These are phyloP conservation scores for Cicer judaicum DNA, from an alignment of 306 rosid genomes.

Conservation along the genomic window DNA sequence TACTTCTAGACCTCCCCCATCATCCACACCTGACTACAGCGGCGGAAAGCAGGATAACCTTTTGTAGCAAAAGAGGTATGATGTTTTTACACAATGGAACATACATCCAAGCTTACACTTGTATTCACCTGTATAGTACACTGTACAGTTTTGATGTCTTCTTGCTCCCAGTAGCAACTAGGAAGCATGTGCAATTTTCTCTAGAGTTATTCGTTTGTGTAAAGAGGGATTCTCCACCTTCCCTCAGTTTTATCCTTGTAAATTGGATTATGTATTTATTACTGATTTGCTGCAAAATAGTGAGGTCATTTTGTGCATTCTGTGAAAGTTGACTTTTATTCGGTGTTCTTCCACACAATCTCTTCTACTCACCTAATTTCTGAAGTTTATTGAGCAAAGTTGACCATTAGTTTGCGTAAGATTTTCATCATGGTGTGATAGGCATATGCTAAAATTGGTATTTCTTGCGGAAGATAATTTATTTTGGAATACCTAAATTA, in stretches of 20 bases:
- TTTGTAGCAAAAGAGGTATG: conserved; percentile 46
- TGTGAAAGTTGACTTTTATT: conserved; percentile 9
- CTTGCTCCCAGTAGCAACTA: conserved; percentile 46
- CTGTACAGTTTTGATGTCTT: conserved; percentile 67
- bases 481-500: no score
- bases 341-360: not conserved
- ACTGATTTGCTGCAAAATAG: conserved; percentile 44
- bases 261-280: conserved; percentile 53
- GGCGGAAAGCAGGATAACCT: conserved; percentile 65
- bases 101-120: conserved; percentile 38
- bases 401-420: not conserved
- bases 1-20: conserved; percentile 64
- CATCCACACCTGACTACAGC: conserved; percentile 55
- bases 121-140: conserved; percentile 66
- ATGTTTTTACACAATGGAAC: conserved; percentile 38
- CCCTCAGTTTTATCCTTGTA: conserved; percentile 47
- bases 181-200: conserved; percentile 55
- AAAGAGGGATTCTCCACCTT: conserved; percentile 46
- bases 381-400: not conserved
- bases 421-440: no score
- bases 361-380: not conserved
- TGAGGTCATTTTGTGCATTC: conserved; percentile 51
- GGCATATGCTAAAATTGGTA: no score
- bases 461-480: no score
- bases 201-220: conserved; percentile 45